Evolutionary conservation across 805 yeast genomes (phyloP).

Genomic region (Lachancea kluyveri): DNA sequence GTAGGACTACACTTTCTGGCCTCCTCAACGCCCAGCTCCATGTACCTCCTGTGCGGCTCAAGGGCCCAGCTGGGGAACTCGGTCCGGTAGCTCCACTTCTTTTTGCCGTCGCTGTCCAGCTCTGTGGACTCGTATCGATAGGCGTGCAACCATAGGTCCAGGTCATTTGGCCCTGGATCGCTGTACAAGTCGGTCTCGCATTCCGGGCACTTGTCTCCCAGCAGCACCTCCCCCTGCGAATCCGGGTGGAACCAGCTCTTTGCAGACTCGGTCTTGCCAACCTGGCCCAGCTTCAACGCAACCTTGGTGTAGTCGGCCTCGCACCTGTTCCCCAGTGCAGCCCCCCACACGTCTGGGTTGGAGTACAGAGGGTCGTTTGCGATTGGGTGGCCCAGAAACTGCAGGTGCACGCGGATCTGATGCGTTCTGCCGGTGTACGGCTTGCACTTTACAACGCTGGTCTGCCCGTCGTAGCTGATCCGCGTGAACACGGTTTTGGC

Average conservation of each 20-base stretch:
- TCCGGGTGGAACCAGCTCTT: slow-evolving; percentile 60
- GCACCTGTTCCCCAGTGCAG: slow-evolving; percentile 56
- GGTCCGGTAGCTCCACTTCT: slow-evolving; percentile 68
- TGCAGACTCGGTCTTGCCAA: slow-evolving; percentile 68
- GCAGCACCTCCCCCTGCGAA: slow-evolving; percentile 59
- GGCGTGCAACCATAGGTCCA: slow-evolving; percentile 90
- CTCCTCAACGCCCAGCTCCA: slow-evolving; percentile 71
- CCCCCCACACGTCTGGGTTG: slow-evolving; percentile 76
- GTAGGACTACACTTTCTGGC: slow-evolving; percentile 80
- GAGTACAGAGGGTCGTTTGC: slow-evolving; percentile 91
- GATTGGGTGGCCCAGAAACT: slow-evolving; percentile 82
- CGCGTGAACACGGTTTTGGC: slow-evolving; percentile 69
- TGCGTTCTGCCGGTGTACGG: slow-evolving; percentile 94
- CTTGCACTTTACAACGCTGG: slow-evolving; percentile 65
- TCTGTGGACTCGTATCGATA: slow-evolving; percentile 60
- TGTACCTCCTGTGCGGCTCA: slow-evolving; percentile 47
- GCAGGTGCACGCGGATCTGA: slow-evolving; percentile 90
- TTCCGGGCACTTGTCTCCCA: slow-evolving; percentile 51
- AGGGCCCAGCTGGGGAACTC: slow-evolving; percentile 81
- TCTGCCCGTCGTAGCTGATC: slow-evolving; percentile 59
- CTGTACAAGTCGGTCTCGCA: slow-evolving; percentile 71
- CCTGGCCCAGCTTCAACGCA: slow-evolving; percentile 42
- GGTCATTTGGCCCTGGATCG: slow-evolving; percentile 85
- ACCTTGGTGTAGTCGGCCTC: slow-evolving; percentile 45
- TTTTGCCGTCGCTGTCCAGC: slow-evolving; percentile 21